Percentiles rank a stretch among this genome's conserved stretches.
Conservation (phyloP, 148 eudicot genomes). For the Dianthus caryophyllus region DNA sequence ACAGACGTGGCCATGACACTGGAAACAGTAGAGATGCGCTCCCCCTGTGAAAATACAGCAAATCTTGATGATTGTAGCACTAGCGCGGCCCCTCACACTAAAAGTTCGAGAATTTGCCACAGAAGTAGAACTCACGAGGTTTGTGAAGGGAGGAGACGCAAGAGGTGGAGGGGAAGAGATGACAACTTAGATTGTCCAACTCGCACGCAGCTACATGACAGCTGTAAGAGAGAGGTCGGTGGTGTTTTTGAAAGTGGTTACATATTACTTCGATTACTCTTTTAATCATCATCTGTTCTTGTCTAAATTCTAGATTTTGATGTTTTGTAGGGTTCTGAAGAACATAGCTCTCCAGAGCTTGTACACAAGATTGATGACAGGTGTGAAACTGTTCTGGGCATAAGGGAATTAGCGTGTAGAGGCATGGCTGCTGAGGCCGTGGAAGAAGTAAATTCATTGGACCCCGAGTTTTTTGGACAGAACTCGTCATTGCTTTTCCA, state of each 20-base stretch:
- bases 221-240: conserved; percentile 38
- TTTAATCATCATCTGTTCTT: background rate
- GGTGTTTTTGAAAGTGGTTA: conserved; percentile 16
- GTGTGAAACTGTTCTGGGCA: conserved; percentile 57
- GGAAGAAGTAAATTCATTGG: conserved; percentile 73
- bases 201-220: conserved; percentile 28
- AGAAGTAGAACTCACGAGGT: conserved; percentile 45
- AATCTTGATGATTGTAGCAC: conserved; percentile 80
- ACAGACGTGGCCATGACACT: conserved; percentile 37
- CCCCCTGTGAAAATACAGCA: conserved; percentile 43
- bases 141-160: conserved; percentile 69
- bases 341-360: conserved; percentile 21
- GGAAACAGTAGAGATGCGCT: conserved; percentile 54
- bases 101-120: conserved; percentile 34
- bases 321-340: conserved; percentile 36
- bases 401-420: conserved; percentile 73
- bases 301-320: conserved; percentile 4
- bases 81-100: conserved; percentile 42
- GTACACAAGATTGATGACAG: conserved; percentile 37
- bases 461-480: conserved; percentile 57
- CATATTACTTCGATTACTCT: background rate
- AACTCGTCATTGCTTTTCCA: conserved; percentile 71
- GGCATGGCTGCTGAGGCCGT: conserved; percentile 93
- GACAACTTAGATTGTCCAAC: conserved; percentile 37
- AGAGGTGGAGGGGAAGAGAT: conserved; percentile 82